Conservation (phyloP, 441 rosid genomes). For the Pelargonium cotyledonis region DNA sequence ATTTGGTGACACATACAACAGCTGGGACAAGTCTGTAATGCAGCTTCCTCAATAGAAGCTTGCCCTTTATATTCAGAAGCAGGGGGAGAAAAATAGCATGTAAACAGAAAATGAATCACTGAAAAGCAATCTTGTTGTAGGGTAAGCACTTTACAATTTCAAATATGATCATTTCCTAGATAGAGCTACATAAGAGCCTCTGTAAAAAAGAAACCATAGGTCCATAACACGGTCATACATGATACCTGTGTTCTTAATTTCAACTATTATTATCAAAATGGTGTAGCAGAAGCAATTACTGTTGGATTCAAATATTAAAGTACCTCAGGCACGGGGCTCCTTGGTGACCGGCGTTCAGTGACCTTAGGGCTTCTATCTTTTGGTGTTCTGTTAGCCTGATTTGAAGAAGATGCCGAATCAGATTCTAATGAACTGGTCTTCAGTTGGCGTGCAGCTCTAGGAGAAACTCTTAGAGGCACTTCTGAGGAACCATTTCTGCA, state of each 20-base stretch:
- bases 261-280: conserved; percentile 10
- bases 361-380: conserved; percentile 75
- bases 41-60: no score
- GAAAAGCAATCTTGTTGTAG: no score
- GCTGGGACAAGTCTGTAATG: no score
- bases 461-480: conserved; percentile 69
- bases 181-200: background rate
- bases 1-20: no score
- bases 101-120: no score
- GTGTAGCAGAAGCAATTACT: conserved; percentile 1
- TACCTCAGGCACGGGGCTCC: conserved; percentile 73
- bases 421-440: conserved; percentile 46
- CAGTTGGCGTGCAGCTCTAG: conserved; percentile 67
- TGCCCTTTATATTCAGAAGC: no score
- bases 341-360: conserved; percentile 63
- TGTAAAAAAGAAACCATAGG: background rate
- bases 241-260: background rate
- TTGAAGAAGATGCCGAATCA: conserved; percentile 51
- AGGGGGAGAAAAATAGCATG: no score
- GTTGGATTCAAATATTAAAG: background rate
- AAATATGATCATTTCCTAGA: no score
- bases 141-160: no score
- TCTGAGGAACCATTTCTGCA: conserved; percentile 52
- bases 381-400: conserved; percentile 44
- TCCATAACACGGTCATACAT: background rate